Percentiles rank a stretch among this genome's conserved stretches.
Conservation (phyloP, 805 yeast genomes). For the Lachancea lanzarotensis region DNA sequence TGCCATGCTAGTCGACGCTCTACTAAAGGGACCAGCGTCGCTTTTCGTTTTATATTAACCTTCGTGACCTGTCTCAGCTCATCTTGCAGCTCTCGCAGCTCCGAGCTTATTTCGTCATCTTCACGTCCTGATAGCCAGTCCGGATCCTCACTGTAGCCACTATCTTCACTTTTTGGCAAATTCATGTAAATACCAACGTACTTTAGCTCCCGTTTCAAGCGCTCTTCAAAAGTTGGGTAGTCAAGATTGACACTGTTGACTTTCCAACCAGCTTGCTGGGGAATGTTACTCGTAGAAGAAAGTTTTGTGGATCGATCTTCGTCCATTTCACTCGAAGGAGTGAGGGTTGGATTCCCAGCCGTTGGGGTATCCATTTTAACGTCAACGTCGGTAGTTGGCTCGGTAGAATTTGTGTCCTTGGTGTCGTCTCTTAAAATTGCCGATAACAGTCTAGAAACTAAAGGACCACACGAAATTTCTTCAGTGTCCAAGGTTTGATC, state of each 20-base stretch:
- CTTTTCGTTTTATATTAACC: conserved; percentile 62
- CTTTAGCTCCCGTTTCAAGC: conserved; percentile 78
- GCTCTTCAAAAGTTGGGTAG: conserved; percentile 76
- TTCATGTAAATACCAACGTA: conserved; percentile 87
- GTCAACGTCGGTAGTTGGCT: conserved; percentile 25
- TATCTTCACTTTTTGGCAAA: conserved; percentile 30
- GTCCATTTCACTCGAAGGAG: conserved; percentile 19
- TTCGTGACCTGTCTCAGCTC: conserved; percentile 55
- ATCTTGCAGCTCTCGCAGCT: conserved; percentile 65
- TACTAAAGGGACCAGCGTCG: conserved; percentile 58
- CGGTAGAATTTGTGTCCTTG: conserved; percentile 23
- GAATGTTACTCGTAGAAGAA: conserved; percentile 29
- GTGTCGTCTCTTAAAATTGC: conserved; percentile 50
- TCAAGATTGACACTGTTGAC: conserved; percentile 46
- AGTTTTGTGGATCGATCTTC: conserved; percentile 9
- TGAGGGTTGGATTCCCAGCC: conserved; percentile 13
- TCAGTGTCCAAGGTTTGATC: conserved; percentile 67
- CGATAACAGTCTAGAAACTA: conserved; percentile 73
- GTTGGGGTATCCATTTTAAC: conserved; percentile 15
- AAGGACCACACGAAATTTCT: conserved; percentile 82
- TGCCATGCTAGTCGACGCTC: conserved; percentile 93
- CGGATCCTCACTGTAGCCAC: conserved; percentile 30
- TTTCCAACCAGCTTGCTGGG: conserved; percentile 44
- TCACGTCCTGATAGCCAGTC: conserved; percentile 74
- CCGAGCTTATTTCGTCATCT: conserved; percentile 90